These are phyloP conservation scores for Alectoria sarmentosa DNA, from an alignment of 495 filamentous ascomycete species.

Conservation along the genomic window DNA sequence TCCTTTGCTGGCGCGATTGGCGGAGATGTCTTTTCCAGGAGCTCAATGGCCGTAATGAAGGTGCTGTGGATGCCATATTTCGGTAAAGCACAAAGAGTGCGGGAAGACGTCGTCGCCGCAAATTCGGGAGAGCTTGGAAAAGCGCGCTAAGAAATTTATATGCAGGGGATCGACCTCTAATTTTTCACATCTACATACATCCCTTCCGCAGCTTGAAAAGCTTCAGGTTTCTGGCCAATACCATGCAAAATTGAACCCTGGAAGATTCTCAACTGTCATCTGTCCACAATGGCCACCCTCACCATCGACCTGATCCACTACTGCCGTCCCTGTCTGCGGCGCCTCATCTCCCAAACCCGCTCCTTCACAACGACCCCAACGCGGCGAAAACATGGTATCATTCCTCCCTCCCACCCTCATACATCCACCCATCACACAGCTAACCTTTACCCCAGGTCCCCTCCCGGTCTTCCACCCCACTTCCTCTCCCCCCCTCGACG, in stretches of 20 bases:
- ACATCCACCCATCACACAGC: neutral
- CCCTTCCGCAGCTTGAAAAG: no score
- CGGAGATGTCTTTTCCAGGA: constrained; percentile 56
- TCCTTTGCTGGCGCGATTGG: constrained; percentile 37
- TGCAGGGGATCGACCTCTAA: neutral
- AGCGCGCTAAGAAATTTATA: constrained; percentile 12
- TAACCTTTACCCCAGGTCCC: constrained; percentile 18
- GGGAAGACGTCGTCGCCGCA: neutral
- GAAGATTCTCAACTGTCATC: neutral
- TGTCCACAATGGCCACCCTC: constrained; percentile 5
- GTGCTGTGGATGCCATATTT: constrained; percentile 47
- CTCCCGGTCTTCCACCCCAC: constrained; percentile 22
- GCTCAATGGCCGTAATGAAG: constrained; percentile 55
- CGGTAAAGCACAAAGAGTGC: neutral
- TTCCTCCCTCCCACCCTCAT: neutral
- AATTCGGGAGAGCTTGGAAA: constrained; percentile 8
- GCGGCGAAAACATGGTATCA: constrained; percentile 20
- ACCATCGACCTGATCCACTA: constrained; percentile 2
- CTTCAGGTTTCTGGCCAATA: neutral
- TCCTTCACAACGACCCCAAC: constrained; percentile 21
- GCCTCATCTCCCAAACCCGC: constrained; percentile 19
- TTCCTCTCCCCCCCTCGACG: constrained; percentile 22
- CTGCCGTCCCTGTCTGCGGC: constrained; percentile 25
- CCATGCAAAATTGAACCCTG: neutral
- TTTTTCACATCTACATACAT: neutral